Evolutionary conservation across 208 protist species (phyloP), one percentile per base, ranked within the genome.

Genomic region (Leishmania arabica): DNA sequence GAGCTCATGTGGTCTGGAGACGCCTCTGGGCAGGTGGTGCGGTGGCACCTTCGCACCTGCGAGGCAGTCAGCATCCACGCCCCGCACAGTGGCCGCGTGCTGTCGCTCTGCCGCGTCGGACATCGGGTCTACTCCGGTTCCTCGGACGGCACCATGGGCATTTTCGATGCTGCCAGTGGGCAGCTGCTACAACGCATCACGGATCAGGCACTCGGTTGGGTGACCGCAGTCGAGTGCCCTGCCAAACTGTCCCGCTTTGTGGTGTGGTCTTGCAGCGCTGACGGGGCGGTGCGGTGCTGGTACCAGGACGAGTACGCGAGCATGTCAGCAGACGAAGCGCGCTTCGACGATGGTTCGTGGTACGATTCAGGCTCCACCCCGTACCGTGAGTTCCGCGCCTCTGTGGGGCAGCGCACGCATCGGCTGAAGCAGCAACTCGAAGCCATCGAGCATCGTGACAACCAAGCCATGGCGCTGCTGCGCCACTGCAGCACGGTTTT

Each of bases 1-100:
- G 84, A 90, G 75, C 82, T 82, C 34, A 94, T 96, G 90, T 97
- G 94, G 93, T 96, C 93, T 37, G 94, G 94, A 5, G 94, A 97
- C 53, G 81, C 89, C 42, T 62, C 83, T 0, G 94, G 94, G 7
- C 87, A 91, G 72, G 84, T 97, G 42, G 83, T 93, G 54, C 84
- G 77, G 24, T 97, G 94, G 93, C 83, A 73, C 49, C 86, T 97
- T 47, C 86, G 84, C 73, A 94, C 90, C 27, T 95, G 90, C 75
- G 94, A 96, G 81, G 90, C 88, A 31, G 76, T 94, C 11, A 78
- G 84, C 49, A 81, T 94, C 9, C 73, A 85, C 78, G 49, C 68
- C 54, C 88, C 89, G 37, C 92, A 96, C 84, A 54, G 75, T 8
- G 88, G 84, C 17, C 86, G 89, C 45, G 84, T 96, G 11, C 86